phyloP scores from a whole-genome alignment of 2,329 filamentous ascomycete genomes.

The Phaeosphaeria sp. region DNA sequence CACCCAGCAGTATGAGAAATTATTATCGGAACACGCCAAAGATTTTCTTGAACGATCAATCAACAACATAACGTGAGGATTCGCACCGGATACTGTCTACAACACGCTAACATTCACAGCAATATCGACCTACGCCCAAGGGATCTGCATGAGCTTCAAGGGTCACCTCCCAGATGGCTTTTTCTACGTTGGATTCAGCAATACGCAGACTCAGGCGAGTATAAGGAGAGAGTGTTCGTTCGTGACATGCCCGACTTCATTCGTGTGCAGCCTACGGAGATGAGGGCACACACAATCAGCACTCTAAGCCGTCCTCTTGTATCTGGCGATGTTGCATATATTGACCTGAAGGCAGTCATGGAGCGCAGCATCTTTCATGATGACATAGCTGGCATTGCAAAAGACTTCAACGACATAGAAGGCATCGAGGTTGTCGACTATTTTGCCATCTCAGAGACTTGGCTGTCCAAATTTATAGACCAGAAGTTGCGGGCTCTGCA shows the following conservation, averaged over 20 bases:
- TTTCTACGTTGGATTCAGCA: slow-evolving; percentile 17
- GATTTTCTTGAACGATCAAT: slow-evolving; percentile 16
- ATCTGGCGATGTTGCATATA: slow-evolving; percentile 24
- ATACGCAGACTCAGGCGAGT: slow-evolving; percentile 9
- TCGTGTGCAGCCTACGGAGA: slow-evolving; percentile 30
- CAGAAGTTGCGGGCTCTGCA: slow-evolving; percentile 19
- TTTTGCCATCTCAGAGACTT: slow-evolving; percentile 33
- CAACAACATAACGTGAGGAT: slow-evolving; percentile 21
- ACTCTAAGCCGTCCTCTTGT: slow-evolving; percentile 21
- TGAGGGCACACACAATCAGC: slow-evolving; percentile 24
- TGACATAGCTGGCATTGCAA: slow-evolving; percentile 18
- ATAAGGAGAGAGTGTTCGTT: slow-evolving; percentile 22
- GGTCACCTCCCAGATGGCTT: slow-evolving; percentile 34
- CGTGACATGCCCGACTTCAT: slow-evolving; percentile 16
- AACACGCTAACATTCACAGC: background rate
- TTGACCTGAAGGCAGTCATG: slow-evolving; percentile 28
- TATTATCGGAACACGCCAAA: slow-evolving; percentile 10
- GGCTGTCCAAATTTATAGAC: slow-evolving; percentile 23
- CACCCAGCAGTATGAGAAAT: slow-evolving; percentile 20
- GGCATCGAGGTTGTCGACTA: slow-evolving; percentile 18
- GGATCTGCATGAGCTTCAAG: slow-evolving; percentile 16
- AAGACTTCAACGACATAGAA: slow-evolving; percentile 13
- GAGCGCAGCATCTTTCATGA: slow-evolving; percentile 22
- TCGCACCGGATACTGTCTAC: background rate
- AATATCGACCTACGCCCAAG: slow-evolving; percentile 12